phyloP scores from a whole-genome alignment of 495 filamentous ascomycete species.

The Melanomma pulvis-pyrius region DNA sequence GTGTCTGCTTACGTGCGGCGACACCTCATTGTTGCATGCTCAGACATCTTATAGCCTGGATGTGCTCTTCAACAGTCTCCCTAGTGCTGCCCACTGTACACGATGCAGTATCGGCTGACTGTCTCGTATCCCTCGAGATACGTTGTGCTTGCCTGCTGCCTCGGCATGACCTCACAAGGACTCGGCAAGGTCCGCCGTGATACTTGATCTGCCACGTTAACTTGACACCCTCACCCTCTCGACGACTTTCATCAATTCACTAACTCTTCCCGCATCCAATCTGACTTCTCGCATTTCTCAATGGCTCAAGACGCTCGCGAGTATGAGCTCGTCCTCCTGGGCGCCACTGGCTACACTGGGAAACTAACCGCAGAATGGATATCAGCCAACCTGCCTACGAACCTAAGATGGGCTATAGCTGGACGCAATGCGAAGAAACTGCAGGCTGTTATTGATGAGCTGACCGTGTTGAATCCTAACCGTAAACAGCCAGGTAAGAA shows the following conservation, averaged over 20 bases:
- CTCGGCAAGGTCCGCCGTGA: background rate
- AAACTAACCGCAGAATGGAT: conserved; percentile 78
- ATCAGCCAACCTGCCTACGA: conserved; percentile 69
- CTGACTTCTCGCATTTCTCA: background rate
- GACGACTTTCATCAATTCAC: background rate
- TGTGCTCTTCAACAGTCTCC: background rate
- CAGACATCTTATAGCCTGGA: too few species aligned
- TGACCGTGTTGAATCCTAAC: conserved; percentile 69
- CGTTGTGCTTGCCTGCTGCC: background rate
- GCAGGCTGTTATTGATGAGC: conserved; percentile 63
- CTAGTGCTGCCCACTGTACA: background rate
- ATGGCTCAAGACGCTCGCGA: conserved; percentile 47
- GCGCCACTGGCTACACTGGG: conserved; percentile 88
- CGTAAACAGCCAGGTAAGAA: conserved; percentile 65
- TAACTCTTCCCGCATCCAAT: background rate
- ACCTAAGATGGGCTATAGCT: conserved; percentile 87
- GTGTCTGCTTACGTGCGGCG: background rate
- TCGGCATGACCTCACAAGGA: conserved; percentile 4
- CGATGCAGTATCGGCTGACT: background rate
- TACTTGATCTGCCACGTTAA: background rate
- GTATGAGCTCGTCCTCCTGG: conserved; percentile 84
- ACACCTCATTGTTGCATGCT: background rate
- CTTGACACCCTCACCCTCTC: too few species aligned
- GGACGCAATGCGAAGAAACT: conserved; percentile 79
- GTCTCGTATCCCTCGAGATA: background rate